Conservation (phyloP, 1,284 basidiomycete genomes). For the Ganoderma lucidum region DNA sequence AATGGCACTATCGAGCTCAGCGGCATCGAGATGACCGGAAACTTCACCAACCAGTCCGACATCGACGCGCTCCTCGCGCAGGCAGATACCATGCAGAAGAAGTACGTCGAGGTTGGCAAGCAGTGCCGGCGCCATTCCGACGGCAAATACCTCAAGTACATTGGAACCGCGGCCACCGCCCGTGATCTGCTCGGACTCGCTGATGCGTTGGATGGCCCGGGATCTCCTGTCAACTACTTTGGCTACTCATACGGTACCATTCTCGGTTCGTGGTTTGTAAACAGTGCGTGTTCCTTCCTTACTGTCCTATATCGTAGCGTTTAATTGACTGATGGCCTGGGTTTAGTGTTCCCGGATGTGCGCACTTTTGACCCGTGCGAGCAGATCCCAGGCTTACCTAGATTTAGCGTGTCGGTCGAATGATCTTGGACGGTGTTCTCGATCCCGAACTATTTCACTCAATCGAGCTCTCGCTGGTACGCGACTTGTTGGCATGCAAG, state of each 20-base stretch:
- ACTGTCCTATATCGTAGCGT: background rate
- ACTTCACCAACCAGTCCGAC: constrained; percentile 21
- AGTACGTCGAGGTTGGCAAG: constrained; percentile 19
- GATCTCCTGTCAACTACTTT: constrained; percentile 22
- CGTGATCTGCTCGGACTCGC: constrained; percentile 29
- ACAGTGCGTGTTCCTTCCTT: constrained; percentile 20
- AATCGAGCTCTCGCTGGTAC: constrained; percentile 7
- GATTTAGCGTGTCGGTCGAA: constrained; percentile 25
- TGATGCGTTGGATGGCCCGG: constrained; percentile 28
- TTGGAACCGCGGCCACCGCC: constrained; percentile 27
- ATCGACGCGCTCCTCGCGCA: constrained; percentile 16
- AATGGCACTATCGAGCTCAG: constrained; percentile 22
- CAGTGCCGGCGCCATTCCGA: constrained; percentile 11
- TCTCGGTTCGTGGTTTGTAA: constrained; percentile 26
- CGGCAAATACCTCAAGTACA: constrained; percentile 19
- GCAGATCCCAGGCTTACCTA: background rate
- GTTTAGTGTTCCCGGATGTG: constrained; percentile 30
- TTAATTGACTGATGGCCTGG: background rate
- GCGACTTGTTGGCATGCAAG: background rate
- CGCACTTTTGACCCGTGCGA: background rate
- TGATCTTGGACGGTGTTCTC: constrained; percentile 26
- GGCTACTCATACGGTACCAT: constrained; percentile 27
- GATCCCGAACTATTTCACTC: constrained; percentile 9
- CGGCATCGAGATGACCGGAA: constrained; percentile 19
- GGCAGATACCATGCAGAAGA: constrained; percentile 17